Evolutionary conservation across 192 early-diverging fungal genomes (phyloP).

Genomic region (Coemansia sp.): DNA sequence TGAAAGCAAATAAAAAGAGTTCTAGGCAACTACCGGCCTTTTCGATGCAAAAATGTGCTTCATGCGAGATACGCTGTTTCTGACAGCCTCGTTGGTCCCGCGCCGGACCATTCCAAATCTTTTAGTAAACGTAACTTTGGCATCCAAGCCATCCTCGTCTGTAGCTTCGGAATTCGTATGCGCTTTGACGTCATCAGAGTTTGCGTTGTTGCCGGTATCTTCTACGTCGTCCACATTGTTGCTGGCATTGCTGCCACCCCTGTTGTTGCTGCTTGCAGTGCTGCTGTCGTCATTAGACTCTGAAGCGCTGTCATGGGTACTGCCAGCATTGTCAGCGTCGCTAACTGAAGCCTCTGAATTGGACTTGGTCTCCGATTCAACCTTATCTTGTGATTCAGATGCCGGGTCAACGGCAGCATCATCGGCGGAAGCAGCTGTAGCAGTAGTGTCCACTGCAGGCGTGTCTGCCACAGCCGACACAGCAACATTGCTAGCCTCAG

Average conservation of each 20-base stretch:
- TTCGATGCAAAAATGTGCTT: slow-evolving; percentile 46
- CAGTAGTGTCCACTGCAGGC: neutral
- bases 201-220: slow-evolving; percentile 1
- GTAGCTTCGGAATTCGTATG: neutral
- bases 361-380: no score
- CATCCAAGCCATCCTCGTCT: slow-evolving; percentile 17
- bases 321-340: no score
- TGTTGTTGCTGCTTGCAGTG: no score
- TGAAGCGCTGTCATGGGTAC: no score
- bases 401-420: neutral
- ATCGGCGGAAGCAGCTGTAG: neutral
- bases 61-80: slow-evolving; percentile 45
- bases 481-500: slow-evolving; percentile 5
- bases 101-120: slow-evolving; percentile 28
- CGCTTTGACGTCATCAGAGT: neutral
- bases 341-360: no score
- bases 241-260: no score
- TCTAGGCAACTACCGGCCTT: slow-evolving; percentile 15
- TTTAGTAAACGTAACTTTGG: slow-evolving; percentile 13
- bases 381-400: neutral
- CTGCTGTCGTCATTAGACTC: no score
- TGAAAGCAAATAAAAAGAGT: no score
- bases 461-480: neutral
- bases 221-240: no score
- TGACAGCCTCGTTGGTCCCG: slow-evolving; percentile 40